Evolutionary conservation across 164 flowering plant species (phyloP).

Genomic region (Pachysandra terminalis): DNA sequence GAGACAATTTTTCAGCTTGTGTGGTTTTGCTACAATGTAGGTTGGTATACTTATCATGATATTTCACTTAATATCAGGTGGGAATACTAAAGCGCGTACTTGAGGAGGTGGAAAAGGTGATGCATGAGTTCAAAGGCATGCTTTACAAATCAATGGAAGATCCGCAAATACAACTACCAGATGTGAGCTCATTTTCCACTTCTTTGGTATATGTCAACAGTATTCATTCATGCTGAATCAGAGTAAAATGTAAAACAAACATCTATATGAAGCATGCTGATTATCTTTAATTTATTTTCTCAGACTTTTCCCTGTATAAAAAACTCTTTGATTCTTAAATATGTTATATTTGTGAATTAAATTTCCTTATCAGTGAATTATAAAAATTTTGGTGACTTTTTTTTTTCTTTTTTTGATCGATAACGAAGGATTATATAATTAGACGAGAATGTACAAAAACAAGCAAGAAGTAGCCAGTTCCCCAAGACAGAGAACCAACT

Average conservation of each 20-base stretch:
- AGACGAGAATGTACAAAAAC: no score
- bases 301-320: no score
- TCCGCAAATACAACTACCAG: constrained; percentile 79
- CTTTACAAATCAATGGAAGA: constrained; percentile 98
- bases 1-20: background rate
- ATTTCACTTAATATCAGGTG: constrained; percentile 49
- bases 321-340: no score
- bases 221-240: background rate
- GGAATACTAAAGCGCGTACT: constrained; percentile 96
- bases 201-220: constrained; percentile 1
- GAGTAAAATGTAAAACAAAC: background rate
- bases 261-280: background rate
- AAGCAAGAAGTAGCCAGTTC: no score
- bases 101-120: constrained; percentile 98
- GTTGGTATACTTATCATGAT: background rate
- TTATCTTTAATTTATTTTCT: background rate
- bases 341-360: no score
- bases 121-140: constrained; percentile 90
- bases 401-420: no score
- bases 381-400: no score
- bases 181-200: constrained; percentile 40
- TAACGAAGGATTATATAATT: no score
- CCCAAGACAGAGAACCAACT: no score
- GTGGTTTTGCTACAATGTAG: background rate
- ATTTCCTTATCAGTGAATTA: no score